Conservation (phyloP, 2,329 filamentous ascomycete species). For the Cladosporium sp. region DNA sequence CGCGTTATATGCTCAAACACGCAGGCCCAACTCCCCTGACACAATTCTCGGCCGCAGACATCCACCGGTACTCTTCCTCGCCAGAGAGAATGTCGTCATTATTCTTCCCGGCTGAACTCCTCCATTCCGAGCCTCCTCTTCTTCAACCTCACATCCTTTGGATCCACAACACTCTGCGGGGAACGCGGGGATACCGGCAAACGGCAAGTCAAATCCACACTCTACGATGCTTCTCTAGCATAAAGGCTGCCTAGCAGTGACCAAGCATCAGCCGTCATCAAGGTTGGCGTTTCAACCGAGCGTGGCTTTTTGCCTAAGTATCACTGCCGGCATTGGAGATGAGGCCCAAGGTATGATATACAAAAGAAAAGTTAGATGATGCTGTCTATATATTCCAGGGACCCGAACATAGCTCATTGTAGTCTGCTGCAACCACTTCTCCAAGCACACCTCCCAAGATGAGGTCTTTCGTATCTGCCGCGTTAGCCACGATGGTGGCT, state of each 20-base stretch:
- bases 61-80: neutral
- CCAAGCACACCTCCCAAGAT: neutral
- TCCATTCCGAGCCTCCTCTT: no score
- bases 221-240: conserved; percentile 7
- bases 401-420: neutral
- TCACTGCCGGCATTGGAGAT: neutral
- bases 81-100: no score
- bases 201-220: conserved; percentile 2
- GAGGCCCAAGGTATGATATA: neutral
- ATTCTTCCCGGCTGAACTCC: neutral
- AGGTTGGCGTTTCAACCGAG: neutral
- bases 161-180: conserved; percentile 1
- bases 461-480: neutral
- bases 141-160: neutral
- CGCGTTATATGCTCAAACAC: neutral
- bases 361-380: neutral
- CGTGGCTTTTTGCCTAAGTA: conserved; percentile 18
- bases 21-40: no score
- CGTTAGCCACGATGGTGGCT: neutral
- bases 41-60: neutral
- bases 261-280: conserved; percentile 2
- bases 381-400: neutral
- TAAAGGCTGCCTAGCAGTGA: neutral
- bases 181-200: conserved; percentile 15
- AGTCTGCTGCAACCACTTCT: neutral